Percentiles rank a stretch among this genome's conserved stretches.
Conservation (phyloP, 2,329 filamentous ascomycete genomes). For the Cladosporium sphaerospermum region DNA sequence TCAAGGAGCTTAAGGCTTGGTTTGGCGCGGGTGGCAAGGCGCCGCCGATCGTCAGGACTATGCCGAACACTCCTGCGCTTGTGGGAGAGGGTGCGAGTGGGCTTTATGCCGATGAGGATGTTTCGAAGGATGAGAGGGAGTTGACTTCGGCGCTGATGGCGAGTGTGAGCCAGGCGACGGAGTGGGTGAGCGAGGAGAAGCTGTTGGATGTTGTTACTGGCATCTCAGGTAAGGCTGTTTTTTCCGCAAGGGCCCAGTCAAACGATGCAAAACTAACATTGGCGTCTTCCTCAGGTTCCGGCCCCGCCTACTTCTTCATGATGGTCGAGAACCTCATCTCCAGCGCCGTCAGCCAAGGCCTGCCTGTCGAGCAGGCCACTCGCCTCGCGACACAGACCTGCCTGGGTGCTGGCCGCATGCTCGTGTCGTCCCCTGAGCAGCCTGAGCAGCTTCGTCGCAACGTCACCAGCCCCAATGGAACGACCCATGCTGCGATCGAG, state of each 20-base stretch:
- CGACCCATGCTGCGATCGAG: slow-evolving; percentile 23
- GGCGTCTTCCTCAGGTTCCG: slow-evolving; percentile 2
- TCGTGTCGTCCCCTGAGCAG: slow-evolving; percentile 19
- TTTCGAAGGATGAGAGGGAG: slow-evolving; percentile 18
- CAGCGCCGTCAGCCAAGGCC: slow-evolving; percentile 21
- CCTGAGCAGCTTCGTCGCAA: slow-evolving; percentile 24
- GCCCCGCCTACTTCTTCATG: slow-evolving; percentile 24
- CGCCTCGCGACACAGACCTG: slow-evolving; percentile 24
- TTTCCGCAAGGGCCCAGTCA: not conserved
- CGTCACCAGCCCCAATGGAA: slow-evolving; percentile 26
- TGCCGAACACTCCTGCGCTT: slow-evolving; percentile 25
- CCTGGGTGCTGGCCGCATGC: slow-evolving; percentile 25
- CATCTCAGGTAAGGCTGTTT: slow-evolving; percentile 17
- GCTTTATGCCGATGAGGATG: slow-evolving; percentile 21
- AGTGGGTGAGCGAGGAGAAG: slow-evolving; percentile 24
- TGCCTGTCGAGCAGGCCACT: slow-evolving; percentile 22
- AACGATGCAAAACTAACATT: too few species aligned
- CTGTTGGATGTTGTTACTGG: slow-evolving; percentile 25
- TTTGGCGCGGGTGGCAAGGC: slow-evolving; percentile 17
- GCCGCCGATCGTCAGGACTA: slow-evolving; percentile 21
- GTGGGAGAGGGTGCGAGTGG: slow-evolving; percentile 24
- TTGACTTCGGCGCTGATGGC: slow-evolving; percentile 18
- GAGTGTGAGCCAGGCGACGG: slow-evolving; percentile 22
- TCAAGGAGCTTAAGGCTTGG: slow-evolving; percentile 20
- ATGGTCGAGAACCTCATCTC: slow-evolving; percentile 25